phyloP scores from a whole-genome alignment of 1,284 basidiomycete genomes.

The Moesziomyces sp. region DNA sequence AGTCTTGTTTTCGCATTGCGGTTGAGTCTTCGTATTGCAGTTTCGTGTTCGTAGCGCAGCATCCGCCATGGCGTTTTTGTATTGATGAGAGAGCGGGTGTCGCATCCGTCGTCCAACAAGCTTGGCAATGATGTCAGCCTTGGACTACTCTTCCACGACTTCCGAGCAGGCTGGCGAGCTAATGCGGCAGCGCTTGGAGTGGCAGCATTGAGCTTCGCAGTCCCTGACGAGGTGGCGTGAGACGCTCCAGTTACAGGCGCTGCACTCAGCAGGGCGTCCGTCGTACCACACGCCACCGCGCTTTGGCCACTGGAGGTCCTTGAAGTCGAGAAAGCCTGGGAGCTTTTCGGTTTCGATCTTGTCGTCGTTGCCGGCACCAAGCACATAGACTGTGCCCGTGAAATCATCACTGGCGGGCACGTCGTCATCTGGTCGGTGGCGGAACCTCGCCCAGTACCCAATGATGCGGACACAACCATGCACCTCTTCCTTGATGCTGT shows the following conservation, averaged over 20 bases:
- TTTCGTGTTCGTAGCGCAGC: too few species aligned
- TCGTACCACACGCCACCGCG: not conserved
- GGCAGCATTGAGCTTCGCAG: not conserved
- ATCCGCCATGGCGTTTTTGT: too few species aligned
- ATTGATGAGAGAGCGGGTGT: too few species aligned
- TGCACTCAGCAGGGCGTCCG: slow-evolving; percentile 2
- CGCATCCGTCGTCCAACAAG: too few species aligned
- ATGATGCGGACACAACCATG: not conserved
- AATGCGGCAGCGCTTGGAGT: too few species aligned
- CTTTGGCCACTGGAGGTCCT: not conserved
- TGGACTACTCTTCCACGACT: too few species aligned
- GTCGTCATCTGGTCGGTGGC: not conserved
- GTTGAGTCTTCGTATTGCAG: too few species aligned
- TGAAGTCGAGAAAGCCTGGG: slow-evolving; percentile 1
- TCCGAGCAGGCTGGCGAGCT: too few species aligned
- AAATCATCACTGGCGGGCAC: not conserved
- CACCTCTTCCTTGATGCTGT: not conserved
- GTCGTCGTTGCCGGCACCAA: not conserved
- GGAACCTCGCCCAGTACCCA: not conserved
- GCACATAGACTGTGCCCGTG: slow-evolving; percentile 1
- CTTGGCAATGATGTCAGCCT: too few species aligned
- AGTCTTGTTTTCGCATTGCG: too few species aligned
- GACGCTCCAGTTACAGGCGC: not conserved
- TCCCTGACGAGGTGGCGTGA: not conserved
- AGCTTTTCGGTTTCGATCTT: not conserved